Evolutionary conservation across 2,329 filamentous ascomycete species (phyloP), one percentile per base, ranked within the genome.

Genomic region (Fusarium brevicatenulatum): DNA sequence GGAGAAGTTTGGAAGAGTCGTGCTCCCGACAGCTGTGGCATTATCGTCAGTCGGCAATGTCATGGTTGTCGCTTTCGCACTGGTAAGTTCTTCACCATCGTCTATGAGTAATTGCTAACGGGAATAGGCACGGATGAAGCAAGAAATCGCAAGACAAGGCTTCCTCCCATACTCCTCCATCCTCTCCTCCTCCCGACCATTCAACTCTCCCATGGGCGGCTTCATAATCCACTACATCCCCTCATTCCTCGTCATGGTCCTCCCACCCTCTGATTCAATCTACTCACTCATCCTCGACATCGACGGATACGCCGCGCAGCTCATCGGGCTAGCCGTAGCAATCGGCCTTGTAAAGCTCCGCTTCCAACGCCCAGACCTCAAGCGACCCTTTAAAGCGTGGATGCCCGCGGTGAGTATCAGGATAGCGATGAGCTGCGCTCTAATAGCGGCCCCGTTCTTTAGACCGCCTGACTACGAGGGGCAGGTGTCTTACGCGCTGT

Each of bases 271-370:
- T 1, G 84, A 85, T 7, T 88, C 91, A 52, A 89, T 92, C 0
- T 94, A 93, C 80, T 91, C 89, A 15, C 93, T 94, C 75, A 93
- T 94, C 34, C 82, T 93, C 1, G 91, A 94, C 52, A 89, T 93
- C 0, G 91, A 93, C 75, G 91, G 89, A 1, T 93, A 93, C 72
- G 88, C 91, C 0, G 89, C 85, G 0, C 89, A 92, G 65, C 83
- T 93, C 19, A 86, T 91, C 62, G 85, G 85, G 0, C 78, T 93
- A 2, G 88, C 89, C 1, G 82, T 89, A 0, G 87, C 87, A 0
- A 72, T 86, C 12, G 91, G 91, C 0, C 82, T 93, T 0, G 73
- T 93, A 0, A 86, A 89, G 80, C 82, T 94, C 10, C 87, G 92
- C 0, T 84, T 83, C 62, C 87, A 85, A 68, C 84, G 89, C 16